Base-by-base conservation (phyloP, 2,329 filamentous ascomycete genomes). In the Tolypocladium amazonense region DNA sequence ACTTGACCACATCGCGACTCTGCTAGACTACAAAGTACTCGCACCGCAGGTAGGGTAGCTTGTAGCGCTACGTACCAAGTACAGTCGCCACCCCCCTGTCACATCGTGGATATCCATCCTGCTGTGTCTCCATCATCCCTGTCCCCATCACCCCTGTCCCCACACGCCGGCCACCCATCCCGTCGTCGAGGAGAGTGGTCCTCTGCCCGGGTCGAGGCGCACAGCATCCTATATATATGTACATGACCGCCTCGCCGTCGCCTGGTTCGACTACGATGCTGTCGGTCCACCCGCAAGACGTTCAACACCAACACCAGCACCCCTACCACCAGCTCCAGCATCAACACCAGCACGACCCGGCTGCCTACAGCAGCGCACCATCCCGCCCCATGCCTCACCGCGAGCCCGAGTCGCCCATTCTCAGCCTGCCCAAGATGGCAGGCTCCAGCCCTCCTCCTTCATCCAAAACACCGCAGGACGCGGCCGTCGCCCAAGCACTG, bases 401-500 rank as follows among this genome's bases (percentile, higher is more conserved):
- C 52, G 65, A 65, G 57, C 54, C 62, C 56, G 63, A 63, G 4
- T 58, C 60, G 12, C 62, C 64, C 25, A 55, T 60, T 35, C 57
- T 64, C 37, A 37, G 61, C 56, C 59, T 58, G 25, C 30, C 59
- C 57, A 56, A 27, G 39, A 60, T 60, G 60, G 38, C 25, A 39
- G 56, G 39, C 33, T 53, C 59, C 33, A 52, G 58, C 47, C 47
- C 45, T 6, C 47, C 45, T 6, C 37, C 57, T 25, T 45, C 62
- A 45, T 56, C 60, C 64, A 63, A 67, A 50, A 60, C 58, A 60
- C 59, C 61, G 27, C 68, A 73, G 56, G 71, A 74, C 39, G 67
- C 76, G 63, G 75, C 73, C 58, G 83, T 91, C 59, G 78, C 83
- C 62, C 81, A 86, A 71, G 89, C 89, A 30, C 80, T 95, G 59